Evolutionary conservation across 1,284 basidiomycete genomes (phyloP), one percentile per base, ranked within the genome.

Genomic region (Cutaneotrichosporon sp.): DNA sequence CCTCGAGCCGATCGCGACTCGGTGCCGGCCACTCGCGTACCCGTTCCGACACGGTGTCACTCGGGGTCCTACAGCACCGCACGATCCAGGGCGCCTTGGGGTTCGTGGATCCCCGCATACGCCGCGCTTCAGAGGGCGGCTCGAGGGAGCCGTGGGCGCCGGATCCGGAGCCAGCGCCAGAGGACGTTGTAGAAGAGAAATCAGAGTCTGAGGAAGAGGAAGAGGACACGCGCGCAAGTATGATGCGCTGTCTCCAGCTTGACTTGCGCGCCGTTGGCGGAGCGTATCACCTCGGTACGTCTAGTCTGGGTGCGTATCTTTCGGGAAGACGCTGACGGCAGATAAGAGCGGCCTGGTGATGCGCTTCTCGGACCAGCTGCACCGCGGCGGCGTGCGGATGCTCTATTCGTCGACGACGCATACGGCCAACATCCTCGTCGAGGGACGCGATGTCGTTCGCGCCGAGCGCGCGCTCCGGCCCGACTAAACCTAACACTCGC

Each of bases 391-490:
- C 6, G 89, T 91, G 76, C 88, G 90, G 76, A 90, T 91, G 78
- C 89, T 91, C 84, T 91, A 91, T 73, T 89, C 88, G 66, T 90
- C 89, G 53, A 91, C 90, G 13, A 89, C 87, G 73, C 90, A 90
- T 78, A 91, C 90, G 16, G 90, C 90, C 59, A 92, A 91, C 76
- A 80, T 92, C 38, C 82, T 91, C 70, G 89, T 79, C 42, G 73
- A 76, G 56, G 70, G 69, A 11, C 47, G 70, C n/a, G 77, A 77
- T 55, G 74, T 79, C 11, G 61, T 64, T 34, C 60, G 60, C 18
- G 77, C 77, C 1, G 73, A 74, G 51, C 47, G 62, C 31, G 60
- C 77, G 51, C 66, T 79, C 9, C 51, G 51, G 16, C 30, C 30
- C 18, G 26, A 53, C 26, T 31, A 22, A 30, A 30, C 13, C 6